phyloP scores from a whole-genome alignment of 768 basidiomycete genomes.

The Fistulinella prunicolor region DNA sequence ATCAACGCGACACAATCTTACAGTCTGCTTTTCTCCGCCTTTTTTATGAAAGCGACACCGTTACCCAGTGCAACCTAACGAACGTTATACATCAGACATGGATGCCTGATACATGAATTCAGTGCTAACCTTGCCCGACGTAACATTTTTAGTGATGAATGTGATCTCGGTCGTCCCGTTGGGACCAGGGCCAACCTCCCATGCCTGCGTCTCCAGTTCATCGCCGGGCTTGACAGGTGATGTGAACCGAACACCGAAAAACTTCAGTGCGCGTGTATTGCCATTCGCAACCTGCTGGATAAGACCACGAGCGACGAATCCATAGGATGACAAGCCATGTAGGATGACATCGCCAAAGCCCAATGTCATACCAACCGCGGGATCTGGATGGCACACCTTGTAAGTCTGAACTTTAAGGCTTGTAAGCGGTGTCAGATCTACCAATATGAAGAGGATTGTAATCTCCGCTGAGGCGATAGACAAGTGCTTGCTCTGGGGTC shows the following conservation, averaged over 20 bases:
- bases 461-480: slow-evolving; percentile 75
- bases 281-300: slow-evolving; percentile 59
- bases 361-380: slow-evolving; percentile 63
- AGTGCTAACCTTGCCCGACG: slow-evolving; percentile 51
- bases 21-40: slow-evolving; percentile 44
- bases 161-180: slow-evolving; percentile 56
- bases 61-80: slow-evolving; percentile 51
- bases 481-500: slow-evolving; percentile 60
- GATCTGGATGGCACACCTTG: slow-evolving; percentile 45
- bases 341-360: slow-evolving; percentile 86
- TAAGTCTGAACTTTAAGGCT: background rate
- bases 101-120: background rate
- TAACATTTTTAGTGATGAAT: slow-evolving; percentile 60
- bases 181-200: slow-evolving; percentile 71
- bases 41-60: slow-evolving; percentile 64
- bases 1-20: no score
- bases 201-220: slow-evolving; percentile 70
- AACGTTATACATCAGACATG: background rate
- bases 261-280: slow-evolving; percentile 58
- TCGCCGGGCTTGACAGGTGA: slow-evolving; percentile 84
- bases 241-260: slow-evolving; percentile 76
- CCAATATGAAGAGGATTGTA: slow-evolving; percentile 79
- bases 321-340: slow-evolving; percentile 80
- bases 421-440: slow-evolving; percentile 24
- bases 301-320: slow-evolving; percentile 77